Base-by-base conservation (phyloP, 2,329 filamentous ascomycete species). In the Cercospora janseana region DNA sequence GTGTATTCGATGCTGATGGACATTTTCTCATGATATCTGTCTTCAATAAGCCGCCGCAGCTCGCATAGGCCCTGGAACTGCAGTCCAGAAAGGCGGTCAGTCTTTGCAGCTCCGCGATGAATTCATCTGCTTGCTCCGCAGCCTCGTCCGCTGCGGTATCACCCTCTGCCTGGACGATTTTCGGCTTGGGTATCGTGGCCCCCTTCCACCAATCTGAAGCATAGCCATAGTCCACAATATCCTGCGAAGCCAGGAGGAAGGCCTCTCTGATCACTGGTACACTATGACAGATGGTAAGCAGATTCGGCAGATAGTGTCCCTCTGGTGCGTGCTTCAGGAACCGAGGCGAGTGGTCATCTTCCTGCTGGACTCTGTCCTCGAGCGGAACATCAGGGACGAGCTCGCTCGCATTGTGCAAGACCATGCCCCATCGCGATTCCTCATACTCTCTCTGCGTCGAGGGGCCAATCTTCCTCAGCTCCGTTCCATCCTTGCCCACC, bases 121-220 rank as follows among this genome's bases (percentile, higher is more conserved):
- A 66, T 2, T 74, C 70, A 34, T 77, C 72, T 31, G 73, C 69
- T 15, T 46, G 49, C 27, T 66, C 60, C n/a, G 60, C 58, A 5
- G 63, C 63, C 23, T 60, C 54, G 4, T 67, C 58, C 4, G 62
- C 53, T 27, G 59, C 53, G 15, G 23, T 45, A 3, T 59, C 59
- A 16, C 59, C 61, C 3, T 54, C 65, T 60, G 49, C 72, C 61
- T 43, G 76, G n/a, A 81, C 72, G 16, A 79, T 75, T 38, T 73
- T 75, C 3, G 77, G 71, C 10, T 75, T 64, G 23, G 73, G 68
- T 20, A 80, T 76, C 0, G 73, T 63, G 23, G 72, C 73, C 15
- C 82, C 82, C 58, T 76, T 79, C 81, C 82, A 85, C 82, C 82
- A 85, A 8, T 81, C 76, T 1, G 71, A 58, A 51, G 82, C 75